A percentile compares a stretch with the other conserved stretches of the same genome.
phyloP scores from a whole-genome alignment of 1,284 basidiomycete genomes.

The Earliella scabrosa region DNA sequence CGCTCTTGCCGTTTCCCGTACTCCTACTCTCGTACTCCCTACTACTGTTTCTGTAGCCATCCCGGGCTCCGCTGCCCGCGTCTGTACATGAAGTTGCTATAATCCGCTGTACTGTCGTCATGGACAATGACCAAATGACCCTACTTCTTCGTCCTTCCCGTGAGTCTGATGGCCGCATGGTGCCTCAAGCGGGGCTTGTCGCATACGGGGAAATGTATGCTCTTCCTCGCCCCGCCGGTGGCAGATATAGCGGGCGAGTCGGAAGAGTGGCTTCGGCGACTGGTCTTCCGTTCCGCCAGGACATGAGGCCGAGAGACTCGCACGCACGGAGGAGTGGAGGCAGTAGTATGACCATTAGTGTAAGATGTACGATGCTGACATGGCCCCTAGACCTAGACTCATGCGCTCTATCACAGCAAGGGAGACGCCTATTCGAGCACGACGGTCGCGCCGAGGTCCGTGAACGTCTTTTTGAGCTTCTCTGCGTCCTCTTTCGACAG shows the following conservation, averaged over 20 bases:
- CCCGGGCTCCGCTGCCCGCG: background rate
- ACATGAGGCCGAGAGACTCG: background rate
- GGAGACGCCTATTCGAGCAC: constrained; percentile 66
- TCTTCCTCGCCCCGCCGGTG: background rate
- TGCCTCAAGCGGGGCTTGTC: too few species aligned
- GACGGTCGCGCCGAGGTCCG: constrained; percentile 88
- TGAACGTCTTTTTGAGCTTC: constrained; percentile 92
- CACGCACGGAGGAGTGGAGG: constrained; percentile 17
- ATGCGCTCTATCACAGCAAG: constrained; percentile 12
- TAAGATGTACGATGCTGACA: constrained; percentile 21
- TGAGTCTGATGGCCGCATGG: too few species aligned
- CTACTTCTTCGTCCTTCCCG: background rate
- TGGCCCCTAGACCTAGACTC: constrained; percentile 6
- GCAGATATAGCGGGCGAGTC: background rate
- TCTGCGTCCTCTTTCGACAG: constrained; percentile 97
- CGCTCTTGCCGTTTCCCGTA: background rate
- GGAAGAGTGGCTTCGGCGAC: background rate
- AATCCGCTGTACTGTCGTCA: constrained; percentile 20
- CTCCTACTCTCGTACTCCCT: constrained; percentile 3
- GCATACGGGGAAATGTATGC: background rate
- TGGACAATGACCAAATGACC: constrained; percentile 9
- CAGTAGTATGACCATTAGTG: constrained; percentile 24
- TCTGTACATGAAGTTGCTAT: constrained; percentile 23
- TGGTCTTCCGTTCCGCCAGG: background rate
- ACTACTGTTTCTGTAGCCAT: constrained; percentile 14